Base-by-base conservation (phyloP, 805 yeast genomes). In the Hanseniaspora vineae region DNA sequence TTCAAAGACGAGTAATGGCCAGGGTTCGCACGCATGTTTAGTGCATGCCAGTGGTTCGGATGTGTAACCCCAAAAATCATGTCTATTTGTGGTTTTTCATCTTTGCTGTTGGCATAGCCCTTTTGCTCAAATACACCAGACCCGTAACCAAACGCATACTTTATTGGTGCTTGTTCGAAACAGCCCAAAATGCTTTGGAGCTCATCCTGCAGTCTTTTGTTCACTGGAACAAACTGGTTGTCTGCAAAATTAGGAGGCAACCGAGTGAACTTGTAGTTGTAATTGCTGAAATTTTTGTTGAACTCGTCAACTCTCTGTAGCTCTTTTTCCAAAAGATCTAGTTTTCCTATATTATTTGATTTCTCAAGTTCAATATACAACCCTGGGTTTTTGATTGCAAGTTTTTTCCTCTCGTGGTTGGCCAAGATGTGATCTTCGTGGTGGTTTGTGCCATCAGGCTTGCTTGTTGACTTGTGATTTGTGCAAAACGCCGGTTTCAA, bases 71-170 rank as follows among this genome's bases (percentile, higher is more conserved):
- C 87, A 56, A 84, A 79, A 12, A 90, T 83, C 64, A 92, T 65
- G 61, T 92, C 98, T 12, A 86, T 76, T 62, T 92, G 97, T 0
- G 88, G 81, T 35, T 72, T 71, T 12, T 62, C 59, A 11, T 60
- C 54, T 2, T 58, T 48, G 8, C 54, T 54, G 2, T 54, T 55
- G 29, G 29, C 4, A 52, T 75, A 72, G n/a, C 68, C 64, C 4
- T 79, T 81, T 61, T 90, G 98, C 35, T 77, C 72, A 57, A 92
- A 84, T 1, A 92, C 96, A 4, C 96, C 96, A 8, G 95, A 84
- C 2, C 98, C 98, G 63, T 90, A 90, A 0, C 97, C 98, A 65
- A 90, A 84, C 1, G 96, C 81, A 56, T 77, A 84, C 47, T 78
- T 68, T 13, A 87, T 75, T 0, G 92, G 89, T 1, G 90, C 82